These are phyloP conservation scores for Xerocomus brunneocitrinus DNA, from an alignment of 768 basidiomycete species.

Conservation along the genomic window DNA sequence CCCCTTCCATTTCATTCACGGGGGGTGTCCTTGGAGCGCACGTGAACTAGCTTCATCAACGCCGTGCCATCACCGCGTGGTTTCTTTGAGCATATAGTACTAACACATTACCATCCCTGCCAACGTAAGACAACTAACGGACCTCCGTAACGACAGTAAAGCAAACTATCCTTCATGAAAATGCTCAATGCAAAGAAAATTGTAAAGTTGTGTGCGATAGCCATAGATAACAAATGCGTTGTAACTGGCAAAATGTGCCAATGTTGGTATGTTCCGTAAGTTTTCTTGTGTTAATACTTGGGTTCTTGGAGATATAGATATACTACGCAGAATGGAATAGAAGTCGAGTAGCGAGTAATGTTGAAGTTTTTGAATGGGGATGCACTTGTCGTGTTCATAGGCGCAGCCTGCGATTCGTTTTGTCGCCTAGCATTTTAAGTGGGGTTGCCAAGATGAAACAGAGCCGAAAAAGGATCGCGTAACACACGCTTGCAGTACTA, in stretches of 20 bases:
- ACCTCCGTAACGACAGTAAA: conserved; percentile 17
- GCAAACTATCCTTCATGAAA: conserved; percentile 20
- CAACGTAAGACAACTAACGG: conserved; percentile 8
- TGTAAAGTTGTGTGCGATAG: conserved; percentile 23
- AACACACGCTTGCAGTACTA: conserved; percentile 10
- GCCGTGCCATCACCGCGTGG: conserved; percentile 10
- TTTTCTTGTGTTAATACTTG: conserved; percentile 27
- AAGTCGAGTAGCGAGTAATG: conserved; percentile 24
- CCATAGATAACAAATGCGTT: conserved; percentile 34
- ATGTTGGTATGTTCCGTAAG: conserved; percentile 34
- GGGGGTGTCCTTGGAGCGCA: conserved; percentile 4
- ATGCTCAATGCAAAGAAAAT: conserved; percentile 27
- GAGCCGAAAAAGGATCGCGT: background rate
- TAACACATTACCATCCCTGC: conserved; percentile 16
- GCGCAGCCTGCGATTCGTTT: conserved; percentile 22
- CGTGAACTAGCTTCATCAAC: background rate
- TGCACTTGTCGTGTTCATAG: conserved; percentile 21
- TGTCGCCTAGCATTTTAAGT: conserved; percentile 14
- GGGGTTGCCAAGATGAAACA: conserved; percentile 2
- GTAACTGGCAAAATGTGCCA: conserved; percentile 22
- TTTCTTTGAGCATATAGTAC: background rate
- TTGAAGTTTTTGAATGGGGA: conserved; percentile 25
- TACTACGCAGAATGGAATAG: conserved; percentile 30
- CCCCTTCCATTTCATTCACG: conserved; percentile 17
- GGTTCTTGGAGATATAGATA: conserved; percentile 37